Conservation (phyloP, 1,284 basidiomycete species). For the Cystobasidium sp. region DNA sequence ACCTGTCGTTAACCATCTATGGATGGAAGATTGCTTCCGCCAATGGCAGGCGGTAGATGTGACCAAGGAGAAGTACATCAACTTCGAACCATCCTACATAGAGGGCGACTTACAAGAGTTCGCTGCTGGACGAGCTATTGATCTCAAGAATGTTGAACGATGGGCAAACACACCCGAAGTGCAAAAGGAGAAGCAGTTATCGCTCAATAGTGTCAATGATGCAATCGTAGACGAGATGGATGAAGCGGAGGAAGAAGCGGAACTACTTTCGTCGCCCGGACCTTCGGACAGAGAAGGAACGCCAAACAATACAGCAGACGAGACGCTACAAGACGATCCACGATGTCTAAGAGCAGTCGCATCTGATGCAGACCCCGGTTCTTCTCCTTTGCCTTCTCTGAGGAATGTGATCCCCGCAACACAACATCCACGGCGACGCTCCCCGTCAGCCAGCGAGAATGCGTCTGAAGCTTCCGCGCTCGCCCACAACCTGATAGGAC, state of each 20-base stretch:
- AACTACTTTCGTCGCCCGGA: background rate
- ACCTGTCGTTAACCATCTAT: constrained; percentile 82
- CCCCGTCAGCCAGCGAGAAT: constrained; percentile 25
- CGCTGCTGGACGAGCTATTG: background rate
- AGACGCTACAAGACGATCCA: background rate
- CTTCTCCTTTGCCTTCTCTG: constrained; percentile 7
- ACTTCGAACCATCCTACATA: constrained; percentile 41
- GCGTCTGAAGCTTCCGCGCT: background rate
- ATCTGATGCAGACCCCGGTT: background rate
- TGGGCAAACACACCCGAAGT: constrained; percentile 7
- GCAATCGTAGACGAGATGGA: constrained; percentile 31
- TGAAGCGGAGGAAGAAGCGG: constrained; percentile 23
- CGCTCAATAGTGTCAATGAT: constrained; percentile 1
- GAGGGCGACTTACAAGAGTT: constrained; percentile 16
- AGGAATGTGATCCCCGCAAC: background rate
- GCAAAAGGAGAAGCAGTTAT: background rate
- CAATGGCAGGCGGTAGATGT: constrained; percentile 64
- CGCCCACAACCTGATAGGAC: background rate
- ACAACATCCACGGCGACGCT: background rate
- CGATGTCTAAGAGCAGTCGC: background rate
- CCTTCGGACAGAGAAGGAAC: background rate
- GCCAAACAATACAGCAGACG: background rate
- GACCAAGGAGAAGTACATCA: constrained; percentile 8
- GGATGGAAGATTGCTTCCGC: constrained; percentile 84
- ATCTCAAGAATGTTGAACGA: background rate